Conservation (phyloP, 2,329 filamentous ascomycete species). For the Alternaria ventricosa region DNA sequence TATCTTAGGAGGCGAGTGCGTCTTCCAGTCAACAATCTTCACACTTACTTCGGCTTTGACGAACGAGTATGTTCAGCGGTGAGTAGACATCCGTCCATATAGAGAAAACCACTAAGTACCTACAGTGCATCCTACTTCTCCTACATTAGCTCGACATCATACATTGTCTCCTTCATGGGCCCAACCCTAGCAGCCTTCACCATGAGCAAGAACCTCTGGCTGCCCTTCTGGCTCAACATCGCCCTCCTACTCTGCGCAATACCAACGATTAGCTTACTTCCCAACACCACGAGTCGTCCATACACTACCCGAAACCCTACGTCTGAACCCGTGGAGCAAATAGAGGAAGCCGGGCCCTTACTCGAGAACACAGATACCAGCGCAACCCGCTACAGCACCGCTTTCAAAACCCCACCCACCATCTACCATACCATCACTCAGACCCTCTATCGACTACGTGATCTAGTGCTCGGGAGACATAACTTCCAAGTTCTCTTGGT, state of each 20-base stretch:
- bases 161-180: conserved; percentile 44
- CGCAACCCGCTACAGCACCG: conserved; percentile 25
- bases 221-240: conserved; percentile 47
- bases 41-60: conserved; percentile 42
- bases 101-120: background rate
- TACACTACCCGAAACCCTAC: background rate
- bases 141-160: conserved; percentile 43
- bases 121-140: conserved; percentile 45
- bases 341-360: conserved; percentile 32
- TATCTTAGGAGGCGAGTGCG: conserved; percentile 46
- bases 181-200: conserved; percentile 44
- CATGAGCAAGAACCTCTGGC: conserved; percentile 46
- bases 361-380: conserved; percentile 19
- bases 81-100: background rate
- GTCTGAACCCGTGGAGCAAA: background rate
- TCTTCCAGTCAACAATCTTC: conserved; percentile 45
- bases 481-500: conserved; percentile 45
- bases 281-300: conserved; percentile 5
- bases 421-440: conserved; percentile 21
- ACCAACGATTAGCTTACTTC: conserved; percentile 31
- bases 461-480: conserved; percentile 29
- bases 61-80: conserved; percentile 42
- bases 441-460: conserved; percentile 23
- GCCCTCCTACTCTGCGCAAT: conserved; percentile 34
- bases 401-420: conserved; percentile 29